A percentile compares a stretch with the other conserved stretches of the same genome.
These are phyloP conservation scores for Plasmodium yoelii DNA, from an alignment of 169 alveolate genomes.

Conservation along the genomic window DNA sequence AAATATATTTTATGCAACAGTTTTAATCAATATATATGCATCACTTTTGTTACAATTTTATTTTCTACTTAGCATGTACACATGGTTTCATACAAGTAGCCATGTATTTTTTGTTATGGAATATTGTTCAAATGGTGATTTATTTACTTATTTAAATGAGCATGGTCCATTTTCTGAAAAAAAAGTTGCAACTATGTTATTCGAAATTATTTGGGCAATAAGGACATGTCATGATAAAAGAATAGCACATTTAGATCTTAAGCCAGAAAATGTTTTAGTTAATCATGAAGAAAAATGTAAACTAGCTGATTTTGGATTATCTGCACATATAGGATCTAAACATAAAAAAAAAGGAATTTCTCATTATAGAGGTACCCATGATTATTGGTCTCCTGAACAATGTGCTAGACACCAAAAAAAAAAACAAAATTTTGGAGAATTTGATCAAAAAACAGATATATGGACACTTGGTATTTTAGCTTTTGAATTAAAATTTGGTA, in stretches of 20 bases:
- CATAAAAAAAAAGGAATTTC: constrained; percentile 80
- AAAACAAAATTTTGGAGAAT: constrained; percentile 82
- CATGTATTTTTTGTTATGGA: constrained; percentile 89
- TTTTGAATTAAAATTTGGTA: constrained; percentile 86
- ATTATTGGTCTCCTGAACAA: constrained; percentile 89
- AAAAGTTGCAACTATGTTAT: constrained; percentile 83
- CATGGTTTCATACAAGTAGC: constrained; percentile 88
- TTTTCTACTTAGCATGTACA: constrained; percentile 79
- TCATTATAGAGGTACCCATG: constrained; percentile 79
- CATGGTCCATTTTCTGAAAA: constrained; percentile 82
- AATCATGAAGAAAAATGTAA: constrained; percentile 86
- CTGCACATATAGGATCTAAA: constrained; percentile 88
- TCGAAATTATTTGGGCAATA: constrained; percentile 90
- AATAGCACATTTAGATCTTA: constrained; percentile 89
- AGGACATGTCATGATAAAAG: constrained; percentile 91
- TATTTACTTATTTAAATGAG: constrained; percentile 80
- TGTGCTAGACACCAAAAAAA: constrained; percentile 83
- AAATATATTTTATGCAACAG: not conserved
- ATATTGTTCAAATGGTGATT: constrained; percentile 88
- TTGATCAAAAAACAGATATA: constrained; percentile 88
- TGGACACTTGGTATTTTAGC: constrained; percentile 90
- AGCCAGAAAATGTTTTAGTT: constrained; percentile 89
- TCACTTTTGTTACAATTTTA: not conserved
- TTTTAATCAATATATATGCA: not conserved
- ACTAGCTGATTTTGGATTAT: constrained; percentile 90